A percentile compares a stretch with the other conserved stretches of the same genome.
Conservation (phyloP, 257 asterid genomes). For the Ilex aquifolium region DNA sequence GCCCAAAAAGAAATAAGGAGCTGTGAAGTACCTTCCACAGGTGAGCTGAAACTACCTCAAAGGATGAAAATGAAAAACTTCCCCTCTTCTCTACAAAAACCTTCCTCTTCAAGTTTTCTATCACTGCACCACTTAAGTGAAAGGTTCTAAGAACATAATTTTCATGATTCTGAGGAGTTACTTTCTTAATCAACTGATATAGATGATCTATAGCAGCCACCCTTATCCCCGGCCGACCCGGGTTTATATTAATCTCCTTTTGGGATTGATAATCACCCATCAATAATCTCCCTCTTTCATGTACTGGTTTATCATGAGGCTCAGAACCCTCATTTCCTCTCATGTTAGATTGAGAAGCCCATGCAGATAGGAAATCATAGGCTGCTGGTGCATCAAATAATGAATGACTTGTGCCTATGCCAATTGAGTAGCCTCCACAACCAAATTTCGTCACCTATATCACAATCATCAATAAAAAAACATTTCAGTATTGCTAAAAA, state of each 20-base stretch:
- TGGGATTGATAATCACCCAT: not conserved
- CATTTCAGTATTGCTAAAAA: conserved; percentile 5
- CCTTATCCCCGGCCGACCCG: not conserved
- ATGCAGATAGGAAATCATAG: conserved; percentile 23
- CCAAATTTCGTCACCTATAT: conserved; percentile 21
- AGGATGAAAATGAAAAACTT: conserved; percentile 13
- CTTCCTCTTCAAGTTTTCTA: conserved; percentile 15
- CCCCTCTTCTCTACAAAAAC: conserved; percentile 1
- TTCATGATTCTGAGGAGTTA: not conserved
- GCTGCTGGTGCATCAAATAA: conserved; percentile 24
- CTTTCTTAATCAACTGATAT: conserved; percentile 17
- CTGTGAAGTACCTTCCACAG: conserved; percentile 21
- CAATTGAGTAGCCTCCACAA: conserved; percentile 27
- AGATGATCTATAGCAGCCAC: conserved; percentile 25
- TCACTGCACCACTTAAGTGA: conserved; percentile 11
- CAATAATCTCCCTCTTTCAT: conserved; percentile 16
- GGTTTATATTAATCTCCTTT: too few species aligned
- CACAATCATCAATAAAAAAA: conserved; percentile 24
- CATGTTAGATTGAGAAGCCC: conserved; percentile 15
- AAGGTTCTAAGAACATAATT: conserved; percentile 18
- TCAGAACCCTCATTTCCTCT: not conserved
- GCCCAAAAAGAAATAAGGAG: too few species aligned
- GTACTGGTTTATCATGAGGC: conserved; percentile 7
- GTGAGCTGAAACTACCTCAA: conserved; percentile 28
- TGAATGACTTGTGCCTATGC: conserved; percentile 23